Evolutionary conservation across 2,329 filamentous ascomycete genomes (phyloP).

Genomic region (Cladosporium sp.): DNA sequence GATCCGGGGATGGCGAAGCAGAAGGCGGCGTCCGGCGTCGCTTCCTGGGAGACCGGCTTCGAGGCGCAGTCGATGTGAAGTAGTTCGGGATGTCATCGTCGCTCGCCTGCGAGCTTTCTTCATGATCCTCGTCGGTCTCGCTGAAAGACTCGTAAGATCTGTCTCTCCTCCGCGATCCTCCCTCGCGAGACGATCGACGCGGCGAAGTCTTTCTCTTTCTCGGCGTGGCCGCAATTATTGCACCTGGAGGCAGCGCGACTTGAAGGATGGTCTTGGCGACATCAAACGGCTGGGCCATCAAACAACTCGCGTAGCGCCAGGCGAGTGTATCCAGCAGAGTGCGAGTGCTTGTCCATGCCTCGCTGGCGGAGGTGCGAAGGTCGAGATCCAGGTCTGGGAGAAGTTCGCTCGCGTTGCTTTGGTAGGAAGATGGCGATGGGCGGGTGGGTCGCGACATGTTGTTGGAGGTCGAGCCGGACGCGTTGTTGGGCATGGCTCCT

Average conservation of each 20-base stretch:
- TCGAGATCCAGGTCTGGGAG: slow-evolving; percentile 83
- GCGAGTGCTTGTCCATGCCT: slow-evolving; percentile 48
- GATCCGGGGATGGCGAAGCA: slow-evolving; percentile 22
- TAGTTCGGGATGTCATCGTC: slow-evolving; percentile 65
- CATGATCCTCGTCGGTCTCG: slow-evolving; percentile 21
- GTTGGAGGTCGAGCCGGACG: slow-evolving; percentile 30
- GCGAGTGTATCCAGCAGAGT: slow-evolving; percentile 77
- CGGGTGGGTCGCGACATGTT: slow-evolving; percentile 44
- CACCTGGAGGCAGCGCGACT: slow-evolving; percentile 47
- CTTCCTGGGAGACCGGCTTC: slow-evolving; percentile 44
- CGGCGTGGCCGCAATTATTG: slow-evolving; percentile 30
- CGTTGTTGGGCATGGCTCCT: slow-evolving; percentile 49
- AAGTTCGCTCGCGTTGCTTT: slow-evolving; percentile 71
- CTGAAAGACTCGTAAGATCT: slow-evolving; percentile 13
- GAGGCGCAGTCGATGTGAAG: slow-evolving; percentile 69
- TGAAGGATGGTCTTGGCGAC: slow-evolving; percentile 93
- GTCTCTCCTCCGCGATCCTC: slow-evolving; percentile 13
- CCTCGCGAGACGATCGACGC: slow-evolving; percentile 4
- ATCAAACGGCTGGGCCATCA: slow-evolving; percentile 94
- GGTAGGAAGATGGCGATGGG: slow-evolving; percentile 41
- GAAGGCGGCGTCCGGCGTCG: slow-evolving; percentile 27
- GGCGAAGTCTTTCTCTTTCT: slow-evolving; percentile 25
- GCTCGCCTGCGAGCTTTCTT: slow-evolving; percentile 16
- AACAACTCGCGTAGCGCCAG: slow-evolving; percentile 86
- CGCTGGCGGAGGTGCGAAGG: slow-evolving; percentile 41